Base-by-base conservation (phyloP, 805 yeast genomes). In the Metschnikowia lochheadii region DNA sequence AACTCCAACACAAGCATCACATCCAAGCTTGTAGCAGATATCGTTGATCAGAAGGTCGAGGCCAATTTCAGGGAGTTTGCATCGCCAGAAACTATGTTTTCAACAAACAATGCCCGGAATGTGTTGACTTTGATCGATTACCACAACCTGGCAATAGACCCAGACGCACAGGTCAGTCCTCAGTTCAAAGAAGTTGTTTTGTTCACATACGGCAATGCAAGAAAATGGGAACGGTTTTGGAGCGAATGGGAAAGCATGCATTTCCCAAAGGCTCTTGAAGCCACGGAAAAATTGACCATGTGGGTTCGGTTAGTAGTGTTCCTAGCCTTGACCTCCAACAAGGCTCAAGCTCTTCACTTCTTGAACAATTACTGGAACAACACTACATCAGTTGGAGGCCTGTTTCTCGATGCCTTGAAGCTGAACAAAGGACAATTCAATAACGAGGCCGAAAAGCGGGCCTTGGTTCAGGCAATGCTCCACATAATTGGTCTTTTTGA, bases 171-270 rank as follows among this genome's bases (percentile, higher is more conserved):
- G 8, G 44, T 58, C 20, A 50, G 63, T 5, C 48, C 53, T 5
- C 60, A 67, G 11, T 61, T 69, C 39, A 57, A 61, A 34, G 77
- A 73, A 49, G 58, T 69, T n/a, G 54, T 65, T 6, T 62, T 73
- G 38, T 64, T 63, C 44, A 63, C 69, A 1, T 70, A 67, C 49
- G 78, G 77, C 3, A 72, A 70, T 46, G 64, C 72, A 11, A 66
- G 67, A 10, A 60, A 68, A 32, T 73, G 77, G 76, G 49, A 49
- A 3, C 48, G 57, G 41, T 73, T 73, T 58, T 73, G 78, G 78
- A 49, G 51, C 8, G 61, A 67, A 43, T 73, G 77, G 77, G 63
- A 72, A 15, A n/a, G 17, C 14, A 40, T 49, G 21, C 46, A 40
- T 18, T 54, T 57, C 33, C 50, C 48, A 3, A 13, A 37, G 8